Evolutionary conservation across 441 rosid genomes (phyloP).

Genomic region (Adansonia rubrostipa): DNA sequence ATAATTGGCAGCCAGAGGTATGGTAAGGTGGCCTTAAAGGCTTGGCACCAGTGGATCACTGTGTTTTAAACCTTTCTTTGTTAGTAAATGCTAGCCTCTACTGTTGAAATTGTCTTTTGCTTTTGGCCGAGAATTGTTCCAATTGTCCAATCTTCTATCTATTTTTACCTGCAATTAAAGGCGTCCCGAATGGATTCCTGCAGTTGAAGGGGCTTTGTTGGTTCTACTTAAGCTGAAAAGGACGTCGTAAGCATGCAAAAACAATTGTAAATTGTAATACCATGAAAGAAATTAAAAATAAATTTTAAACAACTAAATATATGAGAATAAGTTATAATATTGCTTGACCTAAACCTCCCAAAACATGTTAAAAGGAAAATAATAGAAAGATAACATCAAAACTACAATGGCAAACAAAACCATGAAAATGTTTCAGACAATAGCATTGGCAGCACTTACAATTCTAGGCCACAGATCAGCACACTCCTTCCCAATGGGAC

Average conservation of each 20-base stretch:
- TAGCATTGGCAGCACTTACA: slow-evolving; percentile 40
- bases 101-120: slow-evolving; percentile 12
- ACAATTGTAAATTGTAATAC: not conserved
- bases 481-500: not conserved
- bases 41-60: not conserved
- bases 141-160: not conserved
- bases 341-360: not conserved
- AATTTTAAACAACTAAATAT: not conserved
- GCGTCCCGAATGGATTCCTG: slow-evolving; percentile 61
- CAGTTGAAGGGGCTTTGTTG: not conserved
- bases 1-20: slow-evolving; percentile 1
- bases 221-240: not conserved
- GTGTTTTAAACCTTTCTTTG: not conserved
- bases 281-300: not conserved
- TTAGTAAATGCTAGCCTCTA: not conserved
- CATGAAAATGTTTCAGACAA: slow-evolving; percentile 41
- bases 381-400: not conserved
- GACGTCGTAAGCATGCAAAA: not conserved
- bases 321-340: not conserved
- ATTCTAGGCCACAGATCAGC: slow-evolving; percentile 14
- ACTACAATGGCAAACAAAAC: not conserved
- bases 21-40: not conserved
- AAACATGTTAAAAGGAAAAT: slow-evolving; percentile 1
- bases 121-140: not conserved
- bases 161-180: slow-evolving; percentile 31